phyloP scores from a whole-genome alignment of 2,329 filamentous ascomycete species.

The Cyclaneusma minus region DNA sequence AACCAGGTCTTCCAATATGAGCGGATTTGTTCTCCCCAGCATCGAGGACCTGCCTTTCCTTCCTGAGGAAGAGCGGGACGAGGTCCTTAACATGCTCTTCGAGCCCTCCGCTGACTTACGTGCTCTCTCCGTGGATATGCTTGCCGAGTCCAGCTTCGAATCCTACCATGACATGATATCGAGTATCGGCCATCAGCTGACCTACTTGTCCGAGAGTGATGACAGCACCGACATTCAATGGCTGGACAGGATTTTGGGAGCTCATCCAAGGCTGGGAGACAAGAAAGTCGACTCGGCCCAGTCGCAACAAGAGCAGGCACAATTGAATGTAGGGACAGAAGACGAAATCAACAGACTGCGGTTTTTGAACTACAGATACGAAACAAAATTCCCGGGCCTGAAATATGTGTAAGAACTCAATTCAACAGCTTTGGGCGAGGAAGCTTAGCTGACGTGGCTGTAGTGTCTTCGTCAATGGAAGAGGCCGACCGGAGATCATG shows the following conservation, averaged over 20 bases:
- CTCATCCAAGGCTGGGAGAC: slow-evolving; percentile 72
- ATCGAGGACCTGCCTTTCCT: slow-evolving; percentile 39
- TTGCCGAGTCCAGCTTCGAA: slow-evolving; percentile 42
- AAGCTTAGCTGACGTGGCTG: slow-evolving; percentile 6
- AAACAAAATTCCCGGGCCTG: slow-evolving; percentile 64
- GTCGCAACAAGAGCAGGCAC: slow-evolving; percentile 69
- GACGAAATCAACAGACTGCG: slow-evolving; percentile 42
- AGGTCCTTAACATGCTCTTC: slow-evolving; percentile 64
- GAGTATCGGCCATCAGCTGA: slow-evolving; percentile 47
- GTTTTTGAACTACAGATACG: slow-evolving; percentile 61
- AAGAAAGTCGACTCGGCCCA: slow-evolving; percentile 70
- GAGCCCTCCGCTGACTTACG: slow-evolving; percentile 68
- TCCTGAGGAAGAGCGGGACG: slow-evolving; percentile 35
- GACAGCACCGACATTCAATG: slow-evolving; percentile 33
- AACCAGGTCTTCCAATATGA: slow-evolving; percentile 13
- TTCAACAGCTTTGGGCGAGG: not conserved
- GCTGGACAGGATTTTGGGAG: slow-evolving; percentile 59
- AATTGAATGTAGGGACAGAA: slow-evolving; percentile 42
- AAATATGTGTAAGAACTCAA: slow-evolving; percentile 48
- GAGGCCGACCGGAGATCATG: slow-evolving; percentile 60
- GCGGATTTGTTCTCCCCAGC: slow-evolving; percentile 32
- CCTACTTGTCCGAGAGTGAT: slow-evolving; percentile 35
- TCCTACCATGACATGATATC: slow-evolving; percentile 58
- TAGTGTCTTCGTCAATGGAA: slow-evolving; percentile 75
- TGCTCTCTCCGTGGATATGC: slow-evolving; percentile 49